Conservation (phyloP, 176 grass and related monocot species). For the Cenchrus americanus region DNA sequence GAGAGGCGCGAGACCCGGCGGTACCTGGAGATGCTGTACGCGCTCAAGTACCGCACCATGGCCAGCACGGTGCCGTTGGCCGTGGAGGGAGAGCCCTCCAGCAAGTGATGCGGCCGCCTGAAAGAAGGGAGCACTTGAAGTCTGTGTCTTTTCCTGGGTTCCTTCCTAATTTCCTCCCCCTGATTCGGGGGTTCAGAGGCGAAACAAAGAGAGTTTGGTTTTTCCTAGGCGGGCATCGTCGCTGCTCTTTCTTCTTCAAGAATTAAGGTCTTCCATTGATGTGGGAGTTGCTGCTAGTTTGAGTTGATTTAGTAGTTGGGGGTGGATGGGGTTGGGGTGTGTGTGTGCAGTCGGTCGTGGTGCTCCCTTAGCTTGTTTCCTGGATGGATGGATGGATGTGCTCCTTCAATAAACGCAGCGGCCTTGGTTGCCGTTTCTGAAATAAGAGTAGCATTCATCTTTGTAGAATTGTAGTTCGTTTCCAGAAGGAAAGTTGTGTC, state of each 20-base stretch:
- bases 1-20: constrained; percentile 93
- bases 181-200: constrained; percentile 26
- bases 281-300: constrained; percentile 38
- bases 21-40: constrained; percentile 99
- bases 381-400: constrained; percentile 28
- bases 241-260: constrained; percentile 24
- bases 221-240: constrained; percentile 31
- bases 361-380: constrained; percentile 33
- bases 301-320: constrained; percentile 11
- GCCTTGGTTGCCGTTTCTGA: constrained; percentile 46
- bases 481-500: not conserved
- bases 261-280: constrained; percentile 36
- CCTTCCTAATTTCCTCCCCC: not conserved
- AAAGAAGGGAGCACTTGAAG: constrained; percentile 34
- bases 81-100: constrained; percentile 65
- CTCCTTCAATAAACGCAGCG: constrained; percentile 41
- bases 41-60: constrained; percentile 95
- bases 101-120: constrained; percentile 42
- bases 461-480: not conserved
- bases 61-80: constrained; percentile 88
- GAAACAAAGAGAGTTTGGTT: constrained; percentile 39
- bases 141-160: constrained; percentile 37
- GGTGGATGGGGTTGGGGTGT: not conserved
- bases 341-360: constrained; percentile 30
- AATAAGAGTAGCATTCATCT: constrained; percentile 59